A percentile compares a stretch with the other conserved stretches of the same genome.
Evolutionary conservation across 202 grass and related monocot genomes (phyloP).

Genomic region (Bolboschoenoplectus hybrid): DNA sequence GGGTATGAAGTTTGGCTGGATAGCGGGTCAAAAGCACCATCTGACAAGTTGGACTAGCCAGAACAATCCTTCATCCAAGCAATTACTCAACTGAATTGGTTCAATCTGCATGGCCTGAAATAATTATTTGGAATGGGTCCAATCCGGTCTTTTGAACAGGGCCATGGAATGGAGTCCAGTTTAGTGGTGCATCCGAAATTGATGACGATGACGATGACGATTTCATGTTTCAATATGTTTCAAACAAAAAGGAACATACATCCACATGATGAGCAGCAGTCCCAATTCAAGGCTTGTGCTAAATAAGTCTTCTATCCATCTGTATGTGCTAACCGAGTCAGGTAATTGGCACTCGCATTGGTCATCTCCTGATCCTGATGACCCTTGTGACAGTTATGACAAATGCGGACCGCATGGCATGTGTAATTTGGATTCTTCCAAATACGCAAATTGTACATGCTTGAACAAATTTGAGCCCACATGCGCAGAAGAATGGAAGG

Average conservation of each 20-base stretch:
- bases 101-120: constrained; percentile 32
- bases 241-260: constrained; percentile 35
- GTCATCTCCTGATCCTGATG: neutral
- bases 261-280: neutral
- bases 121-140: constrained; percentile 41
- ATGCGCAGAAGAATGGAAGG: constrained; percentile 37
- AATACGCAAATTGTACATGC: constrained; percentile 46
- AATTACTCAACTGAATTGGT: constrained; percentile 36
- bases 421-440: constrained; percentile 22
- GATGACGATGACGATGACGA: constrained; percentile 34
- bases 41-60: constrained; percentile 38
- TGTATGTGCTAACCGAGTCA: neutral
- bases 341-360: neutral
- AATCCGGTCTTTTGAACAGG: constrained; percentile 48
- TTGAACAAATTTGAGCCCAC: constrained; percentile 55
- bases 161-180: constrained; percentile 60
- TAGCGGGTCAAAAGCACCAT: neutral
- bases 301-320: neutral
- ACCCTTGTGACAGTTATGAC: constrained; percentile 36
- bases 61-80: constrained; percentile 33
- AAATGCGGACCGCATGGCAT: constrained; percentile 39
- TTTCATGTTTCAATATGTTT: constrained; percentile 53
- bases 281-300: neutral
- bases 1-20: constrained; percentile 43
- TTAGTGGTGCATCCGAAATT: constrained; percentile 61